Conservation (phyloP, 768 basidiomycete species). For the Macrolepiota fuliginosa region DNA sequence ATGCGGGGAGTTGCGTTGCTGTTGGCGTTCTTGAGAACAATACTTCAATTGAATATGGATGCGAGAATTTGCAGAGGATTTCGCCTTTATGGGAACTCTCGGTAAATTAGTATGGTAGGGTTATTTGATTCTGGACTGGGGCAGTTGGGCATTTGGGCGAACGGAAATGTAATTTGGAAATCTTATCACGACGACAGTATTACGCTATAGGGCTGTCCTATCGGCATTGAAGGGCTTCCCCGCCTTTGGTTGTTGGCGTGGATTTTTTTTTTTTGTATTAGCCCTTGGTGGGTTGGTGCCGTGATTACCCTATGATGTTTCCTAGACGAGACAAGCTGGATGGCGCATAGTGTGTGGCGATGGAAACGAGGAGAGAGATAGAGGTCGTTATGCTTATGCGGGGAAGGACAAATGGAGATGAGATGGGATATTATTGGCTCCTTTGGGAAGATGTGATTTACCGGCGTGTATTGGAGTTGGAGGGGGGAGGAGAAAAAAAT, state of each 20-base stretch:
- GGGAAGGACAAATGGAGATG: background rate
- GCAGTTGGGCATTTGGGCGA: background rate
- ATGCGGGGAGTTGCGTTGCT: too few relatives aligned
- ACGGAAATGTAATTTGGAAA: background rate
- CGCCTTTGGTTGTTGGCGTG: background rate
- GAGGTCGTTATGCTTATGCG: background rate
- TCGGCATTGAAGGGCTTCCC: background rate
- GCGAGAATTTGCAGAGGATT: background rate
- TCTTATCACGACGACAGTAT: background rate
- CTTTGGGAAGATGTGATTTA: background rate
- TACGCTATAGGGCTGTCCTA: background rate
- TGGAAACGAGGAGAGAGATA: background rate
- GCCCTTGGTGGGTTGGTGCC: background rate
- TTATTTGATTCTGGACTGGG: background rate
- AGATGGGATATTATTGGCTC: background rate
- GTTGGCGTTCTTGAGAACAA: too few relatives aligned
- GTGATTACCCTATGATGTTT: background rate
- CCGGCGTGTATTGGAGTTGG: background rate
- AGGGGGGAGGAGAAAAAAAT: background rate
- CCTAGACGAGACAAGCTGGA: background rate
- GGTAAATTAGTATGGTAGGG: background rate
- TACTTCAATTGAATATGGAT: background rate
- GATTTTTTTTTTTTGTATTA: background rate
- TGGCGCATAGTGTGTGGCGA: background rate
- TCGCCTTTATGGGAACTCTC: background rate